Evolutionary conservation across 805 yeast genomes (phyloP).

Genomic region (Kodamaea laetipori): DNA sequence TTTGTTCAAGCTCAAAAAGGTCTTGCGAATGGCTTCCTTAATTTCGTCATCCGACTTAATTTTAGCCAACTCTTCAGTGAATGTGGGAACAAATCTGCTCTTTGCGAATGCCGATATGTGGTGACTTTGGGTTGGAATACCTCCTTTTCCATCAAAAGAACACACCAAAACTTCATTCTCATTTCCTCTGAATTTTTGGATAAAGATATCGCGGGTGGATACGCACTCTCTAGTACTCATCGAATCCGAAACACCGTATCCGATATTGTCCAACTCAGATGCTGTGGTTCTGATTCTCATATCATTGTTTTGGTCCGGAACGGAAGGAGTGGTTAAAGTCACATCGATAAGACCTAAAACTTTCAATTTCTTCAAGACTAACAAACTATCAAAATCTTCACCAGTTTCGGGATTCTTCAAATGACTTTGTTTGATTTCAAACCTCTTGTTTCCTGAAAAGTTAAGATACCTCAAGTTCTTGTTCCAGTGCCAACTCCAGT

Average conservation of each 20-base stretch:
- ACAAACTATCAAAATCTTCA: constrained; percentile 68
- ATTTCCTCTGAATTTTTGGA: constrained; percentile 84
- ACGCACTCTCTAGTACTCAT: constrained; percentile 68
- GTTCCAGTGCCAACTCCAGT: constrained; percentile 97
- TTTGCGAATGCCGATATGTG: constrained; percentile 73
- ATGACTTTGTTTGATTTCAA: constrained; percentile 77
- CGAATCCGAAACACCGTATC: constrained; percentile 90
- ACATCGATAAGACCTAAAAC: constrained; percentile 92
- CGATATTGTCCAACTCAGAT: constrained; percentile 69
- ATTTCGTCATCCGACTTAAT: constrained; percentile 47
- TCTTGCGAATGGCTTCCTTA: constrained; percentile 75
- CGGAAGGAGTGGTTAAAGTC: constrained; percentile 84
- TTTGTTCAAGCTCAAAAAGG: constrained; percentile 77
- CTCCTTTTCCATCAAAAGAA: constrained; percentile 79
- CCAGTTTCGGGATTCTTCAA: constrained; percentile 55
- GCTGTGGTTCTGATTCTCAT: constrained; percentile 90
- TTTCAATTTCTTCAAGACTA: constrained; percentile 63
- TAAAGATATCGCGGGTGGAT: constrained; percentile 79
- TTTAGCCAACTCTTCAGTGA: constrained; percentile 65
- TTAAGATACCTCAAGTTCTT: constrained; percentile 74
- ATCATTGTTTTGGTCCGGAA: constrained; percentile 84
- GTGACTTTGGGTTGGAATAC: constrained; percentile 57
- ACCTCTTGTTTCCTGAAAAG: constrained; percentile 88
- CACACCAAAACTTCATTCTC: constrained; percentile 81
- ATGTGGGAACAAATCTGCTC: constrained; percentile 64